phyloP scores from a whole-genome alignment of 257 asterid species.

The Capsicum chinense region DNA sequence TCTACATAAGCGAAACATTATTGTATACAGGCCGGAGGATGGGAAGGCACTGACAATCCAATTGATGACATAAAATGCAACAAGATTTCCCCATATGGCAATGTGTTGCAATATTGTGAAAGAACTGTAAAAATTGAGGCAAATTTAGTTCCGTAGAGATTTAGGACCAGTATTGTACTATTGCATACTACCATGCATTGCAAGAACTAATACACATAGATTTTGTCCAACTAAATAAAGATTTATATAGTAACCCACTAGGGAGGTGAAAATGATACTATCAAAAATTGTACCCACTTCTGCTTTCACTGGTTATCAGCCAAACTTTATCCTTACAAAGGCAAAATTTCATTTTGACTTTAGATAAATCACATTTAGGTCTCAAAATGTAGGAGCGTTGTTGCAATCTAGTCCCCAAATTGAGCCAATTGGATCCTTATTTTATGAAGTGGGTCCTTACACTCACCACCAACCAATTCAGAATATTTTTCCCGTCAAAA shows the following conservation, averaged over 20 bases:
- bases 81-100: constrained; percentile 96
- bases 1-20: constrained; percentile 90
- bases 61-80: constrained; percentile 86
- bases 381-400: background rate
- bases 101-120: constrained; percentile 84
- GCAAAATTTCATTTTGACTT: background rate
- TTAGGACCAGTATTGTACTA: background rate
- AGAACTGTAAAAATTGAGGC: constrained; percentile 60
- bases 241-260: background rate
- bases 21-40: constrained; percentile 78
- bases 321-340: background rate
- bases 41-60: constrained; percentile 92
- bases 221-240: constrained; percentile 17
- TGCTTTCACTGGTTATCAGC: background rate
- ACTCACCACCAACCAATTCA: background rate
- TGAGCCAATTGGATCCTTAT: constrained; percentile 12
- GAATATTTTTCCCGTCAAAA: background rate
- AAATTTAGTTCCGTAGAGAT: background rate
- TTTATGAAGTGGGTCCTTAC: background rate
- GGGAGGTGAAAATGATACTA: constrained; percentile 9
- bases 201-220: constrained; percentile 19
- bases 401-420: background rate
- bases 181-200: constrained; percentile 12
- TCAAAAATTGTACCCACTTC: background rate
- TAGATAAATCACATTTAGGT: background rate